phyloP scores from a whole-genome alignment of 345 rosid genomes.

The Mallotus nudiflorus region DNA sequence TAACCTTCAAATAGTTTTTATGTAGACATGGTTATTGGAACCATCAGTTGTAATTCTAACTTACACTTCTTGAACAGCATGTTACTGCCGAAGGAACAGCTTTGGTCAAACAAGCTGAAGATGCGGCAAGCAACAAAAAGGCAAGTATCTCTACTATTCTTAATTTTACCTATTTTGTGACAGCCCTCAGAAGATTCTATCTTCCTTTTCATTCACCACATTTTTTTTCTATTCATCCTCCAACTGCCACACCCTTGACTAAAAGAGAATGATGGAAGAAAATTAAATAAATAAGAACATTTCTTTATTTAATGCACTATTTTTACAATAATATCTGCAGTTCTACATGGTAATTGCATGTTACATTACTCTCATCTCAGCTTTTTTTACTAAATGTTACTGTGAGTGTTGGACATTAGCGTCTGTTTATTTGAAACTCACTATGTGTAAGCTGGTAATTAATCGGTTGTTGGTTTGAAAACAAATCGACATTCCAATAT shows the following conservation, averaged over 20 bases:
- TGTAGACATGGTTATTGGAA: background rate
- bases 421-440: background rate
- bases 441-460: background rate
- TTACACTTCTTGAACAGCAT: conserved; percentile 25
- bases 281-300: too few species aligned
- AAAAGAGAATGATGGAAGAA: background rate
- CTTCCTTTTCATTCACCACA: background rate
- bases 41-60: background rate
- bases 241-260: background rate
- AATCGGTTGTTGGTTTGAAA: background rate
- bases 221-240: too few species aligned
- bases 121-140: conserved; percentile 38
- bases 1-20: background rate
- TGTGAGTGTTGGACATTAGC: background rate
- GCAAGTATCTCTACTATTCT: conserved; percentile 15
- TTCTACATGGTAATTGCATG: background rate
- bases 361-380: background rate
- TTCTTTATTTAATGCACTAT: too few species aligned
- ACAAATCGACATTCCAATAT: background rate
- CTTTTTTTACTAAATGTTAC: background rate
- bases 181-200: background rate
- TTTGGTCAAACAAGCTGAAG: conserved; percentile 45
- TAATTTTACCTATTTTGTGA: background rate
- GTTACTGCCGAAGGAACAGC: conserved; percentile 37
- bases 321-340: background rate